Conservation (phyloP, 805 yeast genomes). For the Ogataea trehaloabstinens region DNA sequence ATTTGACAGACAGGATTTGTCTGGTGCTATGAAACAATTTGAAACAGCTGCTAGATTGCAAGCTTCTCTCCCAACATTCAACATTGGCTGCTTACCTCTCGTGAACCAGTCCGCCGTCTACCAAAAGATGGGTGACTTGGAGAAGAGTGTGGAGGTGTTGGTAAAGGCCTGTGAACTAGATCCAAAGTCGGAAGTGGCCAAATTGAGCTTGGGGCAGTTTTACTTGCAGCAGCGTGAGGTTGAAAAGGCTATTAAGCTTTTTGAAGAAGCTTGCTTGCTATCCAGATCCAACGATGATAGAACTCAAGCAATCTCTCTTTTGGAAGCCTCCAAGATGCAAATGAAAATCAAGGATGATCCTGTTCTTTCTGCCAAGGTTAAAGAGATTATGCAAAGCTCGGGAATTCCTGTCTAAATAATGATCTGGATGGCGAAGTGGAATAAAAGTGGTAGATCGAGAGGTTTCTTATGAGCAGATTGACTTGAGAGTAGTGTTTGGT, state of each 20-base stretch:
- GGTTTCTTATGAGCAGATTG: too few species aligned
- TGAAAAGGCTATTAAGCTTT: conserved; percentile 75
- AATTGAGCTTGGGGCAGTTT: conserved; percentile 88
- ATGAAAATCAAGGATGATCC: conserved; percentile 72
- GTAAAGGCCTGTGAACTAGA: conserved; percentile 77
- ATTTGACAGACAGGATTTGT: conserved; percentile 72
- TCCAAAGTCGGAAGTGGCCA: conserved; percentile 85
- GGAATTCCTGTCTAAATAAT: conserved; percentile 1
- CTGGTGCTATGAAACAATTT: conserved; percentile 76
- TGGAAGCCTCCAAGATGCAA: conserved; percentile 92
- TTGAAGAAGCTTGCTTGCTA: conserved; percentile 78
- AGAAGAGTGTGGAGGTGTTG: conserved; percentile 62
- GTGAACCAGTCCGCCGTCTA: conserved; percentile 82
- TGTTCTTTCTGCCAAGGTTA: conserved; percentile 57
- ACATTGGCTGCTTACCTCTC: conserved; percentile 86
- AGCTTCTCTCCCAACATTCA: conserved; percentile 60
- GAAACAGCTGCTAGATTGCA: conserved; percentile 85
- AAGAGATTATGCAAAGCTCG: conserved; percentile 50
- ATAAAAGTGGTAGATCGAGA: background rate
- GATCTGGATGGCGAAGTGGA: too few species aligned
- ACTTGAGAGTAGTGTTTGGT: too few species aligned
- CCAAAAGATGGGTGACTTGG: conserved; percentile 53
- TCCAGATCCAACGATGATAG: conserved; percentile 86
- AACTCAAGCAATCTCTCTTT: conserved; percentile 84
- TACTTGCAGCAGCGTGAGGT: conserved; percentile 80